phyloP scores from a whole-genome alignment of 139 green algal genomes.

The Coelastrella sp. region DNA sequence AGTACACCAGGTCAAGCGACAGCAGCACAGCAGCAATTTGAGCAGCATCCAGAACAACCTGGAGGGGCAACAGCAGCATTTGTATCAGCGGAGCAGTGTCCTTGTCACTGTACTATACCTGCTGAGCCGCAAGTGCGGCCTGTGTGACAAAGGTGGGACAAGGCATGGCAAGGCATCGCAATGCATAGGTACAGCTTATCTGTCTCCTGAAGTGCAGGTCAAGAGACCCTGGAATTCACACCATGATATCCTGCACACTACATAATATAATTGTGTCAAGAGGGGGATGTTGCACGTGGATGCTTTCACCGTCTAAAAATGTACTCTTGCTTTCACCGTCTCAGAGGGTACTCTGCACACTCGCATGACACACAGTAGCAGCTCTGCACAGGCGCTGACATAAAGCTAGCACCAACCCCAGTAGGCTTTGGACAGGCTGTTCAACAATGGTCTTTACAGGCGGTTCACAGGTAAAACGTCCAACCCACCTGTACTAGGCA shows the following conservation, averaged over 20 bases:
- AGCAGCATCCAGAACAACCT: constrained; percentile 15
- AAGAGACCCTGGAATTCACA: too few relatives aligned
- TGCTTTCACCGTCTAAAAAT: too few relatives aligned
- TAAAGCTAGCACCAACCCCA: neutral
- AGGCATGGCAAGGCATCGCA: too few relatives aligned
- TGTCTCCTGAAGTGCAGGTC: too few relatives aligned
- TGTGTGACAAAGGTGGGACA: neutral
- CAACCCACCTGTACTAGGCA: constrained; percentile 24
- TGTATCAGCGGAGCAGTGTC: neutral
- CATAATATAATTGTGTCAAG: too few relatives aligned
- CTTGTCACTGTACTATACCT: neutral
- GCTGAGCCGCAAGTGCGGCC: neutral
- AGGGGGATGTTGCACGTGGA: too few relatives aligned
- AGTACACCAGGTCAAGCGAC: constrained; percentile 1
- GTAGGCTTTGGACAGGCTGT: neutral
- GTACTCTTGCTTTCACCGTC: too few relatives aligned
- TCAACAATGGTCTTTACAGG: neutral
- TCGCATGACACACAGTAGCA: too few relatives aligned
- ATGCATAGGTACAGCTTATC: too few relatives aligned
- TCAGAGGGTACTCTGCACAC: too few relatives aligned
- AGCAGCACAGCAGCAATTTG: constrained; percentile 32
- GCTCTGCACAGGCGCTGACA: too few relatives aligned
- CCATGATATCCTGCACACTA: too few relatives aligned
- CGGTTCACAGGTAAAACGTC: neutral
- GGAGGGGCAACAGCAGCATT: neutral